Base-by-base conservation (phyloP, 192 early-diverging fungal species). In the Podila epigama region DNA sequence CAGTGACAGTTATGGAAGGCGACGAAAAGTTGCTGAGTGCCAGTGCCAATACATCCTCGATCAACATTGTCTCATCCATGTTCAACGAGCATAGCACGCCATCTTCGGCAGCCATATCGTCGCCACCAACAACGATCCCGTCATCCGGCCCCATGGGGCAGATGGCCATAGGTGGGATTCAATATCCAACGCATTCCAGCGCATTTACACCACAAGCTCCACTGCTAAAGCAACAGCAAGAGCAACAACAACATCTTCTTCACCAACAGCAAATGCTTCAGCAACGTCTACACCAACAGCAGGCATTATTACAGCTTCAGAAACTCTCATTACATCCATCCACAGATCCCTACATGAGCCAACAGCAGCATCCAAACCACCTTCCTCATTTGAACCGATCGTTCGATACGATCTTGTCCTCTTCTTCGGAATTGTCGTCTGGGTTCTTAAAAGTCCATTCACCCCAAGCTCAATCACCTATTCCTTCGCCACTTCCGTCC, bases 51-150 rank as follows among this genome's bases (percentile, higher is more conserved):
- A 77, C 73, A 12, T 77, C 73, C 10, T 77, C 73, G 29, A 77
- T 77, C 56, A 77, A 77, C 61, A 77, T 77, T 60, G 73, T 77
- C 32, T 77, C 73, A 33, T 66, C 73, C 18, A 77, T 77, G 73
- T 77, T 77, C 33, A 64, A 58, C 44, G 73, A 77, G 33, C 31
- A 42, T 20, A 37, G 65, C 33, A 3, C 35, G 3, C 22, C 58
- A 25, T 6, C 35, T n/a, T 2, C 34, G 8, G 35, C 33, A 42
- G 25, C 31, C 40, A 58, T 60, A 58, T 64, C 73, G 48, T 53
- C 58, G 67, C 62, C 69, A 11, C n/a, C n/a, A n/a, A n/a, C n/a
- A n/a, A n/a, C n/a, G n/a, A n/a, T n/a, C n/a, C n/a, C n/a, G n/a
- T 36, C 41, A 20, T 41, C 61, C 42, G 59, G 61, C 15, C 54